phyloP scores from a whole-genome alignment of 345 rosid genomes.

The Citrus unshiu region DNA sequence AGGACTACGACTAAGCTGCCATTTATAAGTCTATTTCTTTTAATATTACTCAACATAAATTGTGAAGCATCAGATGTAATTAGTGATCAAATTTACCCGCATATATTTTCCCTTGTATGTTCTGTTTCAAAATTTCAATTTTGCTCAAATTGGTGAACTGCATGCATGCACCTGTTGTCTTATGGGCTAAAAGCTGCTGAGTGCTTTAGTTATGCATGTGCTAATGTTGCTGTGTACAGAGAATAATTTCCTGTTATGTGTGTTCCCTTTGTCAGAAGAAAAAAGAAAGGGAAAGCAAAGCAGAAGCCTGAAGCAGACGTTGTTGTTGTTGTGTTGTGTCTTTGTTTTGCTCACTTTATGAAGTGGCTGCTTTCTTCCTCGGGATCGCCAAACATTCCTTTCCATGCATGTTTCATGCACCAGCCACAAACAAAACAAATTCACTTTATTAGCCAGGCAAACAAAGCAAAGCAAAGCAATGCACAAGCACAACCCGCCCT shows the following conservation, averaged over 20 bases:
- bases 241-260: background rate
- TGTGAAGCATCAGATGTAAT: background rate
- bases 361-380: conserved; percentile 25
- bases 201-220: background rate
- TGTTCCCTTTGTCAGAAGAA: conserved; percentile 5
- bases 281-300: background rate
- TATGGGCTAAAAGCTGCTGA: background rate
- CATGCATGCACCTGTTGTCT: background rate
- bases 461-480: background rate
- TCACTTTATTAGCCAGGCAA: background rate
- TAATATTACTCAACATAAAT: background rate
- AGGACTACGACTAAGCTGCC: background rate
- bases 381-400: conserved; percentile 37
- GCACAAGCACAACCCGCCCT: background rate
- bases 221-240: background rate
- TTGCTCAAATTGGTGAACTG: background rate
- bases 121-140: background rate
- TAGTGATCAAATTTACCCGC: background rate
- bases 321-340: background rate
- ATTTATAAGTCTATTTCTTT: no score
- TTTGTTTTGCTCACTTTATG: background rate
- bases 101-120: background rate
- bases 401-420: conserved; percentile 21
- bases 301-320: background rate
- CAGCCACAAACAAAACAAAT: background rate